phyloP scores from a whole-genome alignment of 306 rosid genomes.

The Prunus kanzakura region DNA sequence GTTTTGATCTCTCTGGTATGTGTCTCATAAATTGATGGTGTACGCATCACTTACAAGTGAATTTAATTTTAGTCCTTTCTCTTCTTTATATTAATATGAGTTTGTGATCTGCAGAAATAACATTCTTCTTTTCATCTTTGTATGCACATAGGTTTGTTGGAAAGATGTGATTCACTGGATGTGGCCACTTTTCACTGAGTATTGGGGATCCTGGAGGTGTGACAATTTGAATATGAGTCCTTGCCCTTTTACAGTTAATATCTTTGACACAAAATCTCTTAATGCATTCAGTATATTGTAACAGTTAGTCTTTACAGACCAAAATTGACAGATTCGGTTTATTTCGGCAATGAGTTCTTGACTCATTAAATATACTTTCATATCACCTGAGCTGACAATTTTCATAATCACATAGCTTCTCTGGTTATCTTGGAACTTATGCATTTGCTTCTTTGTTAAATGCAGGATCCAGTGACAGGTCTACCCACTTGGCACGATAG shows the following conservation, averaged over 20 bases:
- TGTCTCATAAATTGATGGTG: constrained; percentile 2
- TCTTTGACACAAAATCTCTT: constrained; percentile 7
- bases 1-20: neutral
- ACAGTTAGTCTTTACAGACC: neutral
- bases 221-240: constrained; percentile 59
- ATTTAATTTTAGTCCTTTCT: neutral
- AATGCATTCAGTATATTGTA: neutral
- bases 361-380: neutral
- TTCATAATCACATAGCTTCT: neutral
- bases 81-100: neutral
- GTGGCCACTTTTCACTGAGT: constrained; percentile 87
- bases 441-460: constrained; percentile 18
- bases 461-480: constrained; percentile 79
- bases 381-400: constrained; percentile 1
- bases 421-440: constrained; percentile 17
- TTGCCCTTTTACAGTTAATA: constrained; percentile 72
- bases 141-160: constrained; percentile 57
- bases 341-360: neutral
- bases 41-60: neutral
- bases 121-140: constrained; percentile 8
- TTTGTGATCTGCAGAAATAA: neutral
- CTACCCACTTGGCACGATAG: constrained; percentile 70
- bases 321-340: neutral
- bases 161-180: constrained; percentile 84
- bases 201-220: constrained; percentile 83